These are phyloP conservation scores for Austroboletus sp. DNA, from an alignment of 1,284 basidiomycete genomes.

Conservation along the genomic window DNA sequence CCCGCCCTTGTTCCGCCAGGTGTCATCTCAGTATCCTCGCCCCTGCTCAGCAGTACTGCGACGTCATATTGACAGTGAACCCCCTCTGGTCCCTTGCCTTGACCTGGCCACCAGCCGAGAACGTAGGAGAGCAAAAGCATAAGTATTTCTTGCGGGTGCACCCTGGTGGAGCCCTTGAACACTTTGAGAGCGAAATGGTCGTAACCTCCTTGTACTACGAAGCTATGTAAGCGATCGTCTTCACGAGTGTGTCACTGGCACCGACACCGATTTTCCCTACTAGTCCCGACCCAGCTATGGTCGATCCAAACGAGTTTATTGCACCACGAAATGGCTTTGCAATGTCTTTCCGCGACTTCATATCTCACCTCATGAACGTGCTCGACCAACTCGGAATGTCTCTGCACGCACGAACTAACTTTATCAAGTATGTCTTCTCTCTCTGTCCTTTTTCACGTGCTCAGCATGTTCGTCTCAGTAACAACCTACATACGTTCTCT, in stretches of 20 bases:
- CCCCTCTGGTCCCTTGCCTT: constrained; percentile 62
- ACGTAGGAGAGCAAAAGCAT: constrained; percentile 57
- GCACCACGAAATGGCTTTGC: constrained; percentile 72
- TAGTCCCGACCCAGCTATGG: constrained; percentile 65
- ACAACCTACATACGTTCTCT: constrained; percentile 64
- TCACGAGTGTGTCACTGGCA: background rate
- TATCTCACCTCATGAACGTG: constrained; percentile 68
- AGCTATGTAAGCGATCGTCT: constrained; percentile 50
- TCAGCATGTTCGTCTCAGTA: constrained; percentile 37
- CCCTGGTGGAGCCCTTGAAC: constrained; percentile 72
- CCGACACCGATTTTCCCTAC: constrained; percentile 6
- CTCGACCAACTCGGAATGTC: constrained; percentile 75
- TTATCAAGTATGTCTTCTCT: constrained; percentile 55
- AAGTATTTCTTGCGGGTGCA: constrained; percentile 75
- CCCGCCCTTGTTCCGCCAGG: constrained; percentile 65
- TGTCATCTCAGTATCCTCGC: constrained; percentile 67
- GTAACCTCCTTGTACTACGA: constrained; percentile 74
- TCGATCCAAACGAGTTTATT: constrained; percentile 68
- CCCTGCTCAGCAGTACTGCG: constrained; percentile 66
- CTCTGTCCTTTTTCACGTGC: background rate
- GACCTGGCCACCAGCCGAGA: constrained; percentile 70
- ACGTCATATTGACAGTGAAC: constrained; percentile 63
- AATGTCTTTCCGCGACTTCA: constrained; percentile 70
- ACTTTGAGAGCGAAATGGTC: constrained; percentile 70
- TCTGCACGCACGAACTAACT: constrained; percentile 66